phyloP scores from a whole-genome alignment of 257 asterid genomes.

The Przewalskia tangutica region DNA sequence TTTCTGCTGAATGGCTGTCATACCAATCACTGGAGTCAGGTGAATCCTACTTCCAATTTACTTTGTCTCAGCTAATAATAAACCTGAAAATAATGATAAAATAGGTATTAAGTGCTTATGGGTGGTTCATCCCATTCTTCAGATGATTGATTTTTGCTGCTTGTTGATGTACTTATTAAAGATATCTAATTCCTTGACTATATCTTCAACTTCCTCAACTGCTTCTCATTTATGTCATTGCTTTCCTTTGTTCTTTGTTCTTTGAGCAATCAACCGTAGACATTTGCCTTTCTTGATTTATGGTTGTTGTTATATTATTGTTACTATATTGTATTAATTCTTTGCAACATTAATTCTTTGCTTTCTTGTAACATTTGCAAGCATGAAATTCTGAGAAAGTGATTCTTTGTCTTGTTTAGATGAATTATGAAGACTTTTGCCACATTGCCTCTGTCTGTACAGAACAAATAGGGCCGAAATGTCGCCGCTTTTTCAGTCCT shows the following conservation, averaged over 20 bases:
- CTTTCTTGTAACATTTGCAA: neutral
- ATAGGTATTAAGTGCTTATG: neutral
- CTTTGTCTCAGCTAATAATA: neutral
- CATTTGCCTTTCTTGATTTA: neutral
- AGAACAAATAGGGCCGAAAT: slow-evolving; percentile 94
- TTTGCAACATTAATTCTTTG: neutral
- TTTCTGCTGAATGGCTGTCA: neutral
- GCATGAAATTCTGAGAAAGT: slow-evolving; percentile 20
- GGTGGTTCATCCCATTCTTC: neutral
- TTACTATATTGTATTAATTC: neutral
- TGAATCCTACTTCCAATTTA: neutral
- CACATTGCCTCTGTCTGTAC: slow-evolving; percentile 98
- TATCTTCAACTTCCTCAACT: neutral
- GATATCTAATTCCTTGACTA: neutral
- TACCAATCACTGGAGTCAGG: neutral
- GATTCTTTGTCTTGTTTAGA: slow-evolving; percentile 36
- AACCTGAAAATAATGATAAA: neutral
- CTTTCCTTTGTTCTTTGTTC: neutral
- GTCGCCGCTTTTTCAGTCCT: slow-evolving; percentile 92
- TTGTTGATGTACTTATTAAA: neutral
- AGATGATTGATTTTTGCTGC: neutral
- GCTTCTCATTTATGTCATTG: neutral
- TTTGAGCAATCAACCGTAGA: neutral
- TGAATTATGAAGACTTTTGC: slow-evolving; percentile 99
- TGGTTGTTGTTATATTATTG: neutral